These are phyloP conservation scores for Beauveria pseudobassiana DNA, from an alignment of 2,329 filamentous ascomycete genomes.

Conservation along the genomic window DNA sequence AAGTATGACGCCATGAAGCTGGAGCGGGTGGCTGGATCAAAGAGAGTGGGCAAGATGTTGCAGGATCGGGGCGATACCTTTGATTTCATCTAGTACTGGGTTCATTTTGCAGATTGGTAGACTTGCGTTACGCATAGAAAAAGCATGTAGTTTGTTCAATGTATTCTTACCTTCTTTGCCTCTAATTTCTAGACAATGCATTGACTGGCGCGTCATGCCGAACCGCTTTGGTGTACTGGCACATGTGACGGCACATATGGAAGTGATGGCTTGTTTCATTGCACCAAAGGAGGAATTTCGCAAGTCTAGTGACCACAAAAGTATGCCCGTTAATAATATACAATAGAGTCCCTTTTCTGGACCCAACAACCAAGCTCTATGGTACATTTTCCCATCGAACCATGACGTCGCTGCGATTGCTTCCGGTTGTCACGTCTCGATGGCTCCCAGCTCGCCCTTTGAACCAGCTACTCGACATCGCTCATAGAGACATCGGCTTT, in stretches of 20 bases:
- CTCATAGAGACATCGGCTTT: background rate
- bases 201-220: too few relatives aligned
- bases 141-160: background rate
- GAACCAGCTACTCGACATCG: background rate
- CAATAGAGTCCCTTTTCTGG: background rate
- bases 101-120: background rate
- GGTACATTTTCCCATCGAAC: background rate
- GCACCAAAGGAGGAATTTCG: background rate
- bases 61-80: conserved; percentile 82
- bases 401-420: background rate
- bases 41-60: conserved; percentile 77
- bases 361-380: background rate
- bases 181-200: too few relatives aligned
- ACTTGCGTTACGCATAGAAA: conserved; percentile 3
- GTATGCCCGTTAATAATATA: background rate
- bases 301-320: background rate
- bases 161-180: background rate
- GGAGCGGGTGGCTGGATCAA: conserved; percentile 78
- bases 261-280: background rate
- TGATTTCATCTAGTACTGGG: conserved; percentile 70
- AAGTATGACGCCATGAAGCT: conserved; percentile 85
- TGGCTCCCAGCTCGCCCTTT: background rate
- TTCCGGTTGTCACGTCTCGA: background rate
- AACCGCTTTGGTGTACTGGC: too few relatives aligned
- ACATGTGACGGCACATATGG: too few relatives aligned